Evolutionary conservation across 345 rosid genomes (phyloP).

Genomic region (Stellera chamaejasme): DNA sequence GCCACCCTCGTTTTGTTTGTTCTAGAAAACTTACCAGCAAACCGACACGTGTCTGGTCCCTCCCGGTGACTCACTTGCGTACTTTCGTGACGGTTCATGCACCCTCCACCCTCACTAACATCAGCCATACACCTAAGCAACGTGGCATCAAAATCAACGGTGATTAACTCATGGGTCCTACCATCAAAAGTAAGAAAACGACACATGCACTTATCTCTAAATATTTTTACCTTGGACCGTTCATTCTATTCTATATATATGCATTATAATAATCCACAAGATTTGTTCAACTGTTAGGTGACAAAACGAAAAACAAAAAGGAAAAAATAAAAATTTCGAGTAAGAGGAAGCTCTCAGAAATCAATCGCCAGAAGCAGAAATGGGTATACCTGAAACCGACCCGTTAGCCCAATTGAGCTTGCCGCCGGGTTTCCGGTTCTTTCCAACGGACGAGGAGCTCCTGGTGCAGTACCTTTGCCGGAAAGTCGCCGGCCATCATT

Average conservation of each 20-base stretch:
- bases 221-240: neutral
- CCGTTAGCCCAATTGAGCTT: constrained; percentile 71
- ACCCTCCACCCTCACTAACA: constrained; percentile 25
- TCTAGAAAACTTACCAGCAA: constrained; percentile 5
- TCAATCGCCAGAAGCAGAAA: constrained; percentile 14
- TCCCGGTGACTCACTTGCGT: constrained; percentile 15
- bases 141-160: constrained; percentile 26
- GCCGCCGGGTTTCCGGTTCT: constrained; percentile 96
- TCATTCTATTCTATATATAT: neutral
- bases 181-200: constrained; percentile 35
- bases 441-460: constrained; percentile 96
- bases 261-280: constrained; percentile 21
- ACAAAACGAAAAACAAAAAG: neutral
- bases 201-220: constrained; percentile 53
- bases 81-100: constrained; percentile 34
- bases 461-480: constrained; percentile 75
- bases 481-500: constrained; percentile 76
- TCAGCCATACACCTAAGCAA: constrained; percentile 21
- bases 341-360: no score
- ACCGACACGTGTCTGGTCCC: constrained; percentile 23
- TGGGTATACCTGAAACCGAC: constrained; percentile 66
- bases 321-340: neutral
- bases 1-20: neutral
- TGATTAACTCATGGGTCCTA: constrained; percentile 27
- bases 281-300: neutral